Conservation (phyloP, 225 moss, liverwort and hornwort genomes). For the Takakia lepidozioides region DNA sequence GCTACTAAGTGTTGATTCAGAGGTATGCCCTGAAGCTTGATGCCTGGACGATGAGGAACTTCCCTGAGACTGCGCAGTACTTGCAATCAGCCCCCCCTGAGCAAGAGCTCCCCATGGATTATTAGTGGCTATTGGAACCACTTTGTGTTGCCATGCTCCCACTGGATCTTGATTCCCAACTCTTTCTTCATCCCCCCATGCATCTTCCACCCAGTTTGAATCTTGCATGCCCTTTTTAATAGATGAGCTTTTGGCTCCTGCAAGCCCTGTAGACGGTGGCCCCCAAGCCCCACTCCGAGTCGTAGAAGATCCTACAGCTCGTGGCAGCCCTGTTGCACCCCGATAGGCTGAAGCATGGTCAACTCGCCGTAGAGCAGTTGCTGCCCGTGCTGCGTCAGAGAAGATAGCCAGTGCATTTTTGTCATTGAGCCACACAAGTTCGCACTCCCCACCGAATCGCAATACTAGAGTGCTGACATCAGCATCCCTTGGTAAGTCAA, state of each 20-base stretch:
- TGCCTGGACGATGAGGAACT: conserved; percentile 11
- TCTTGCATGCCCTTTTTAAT: conserved; percentile 59
- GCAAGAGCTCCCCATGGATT: conserved; percentile 82
- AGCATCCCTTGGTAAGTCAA: conserved; percentile 85
- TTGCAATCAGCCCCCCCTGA: not conserved
- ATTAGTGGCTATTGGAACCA: conserved; percentile 43
- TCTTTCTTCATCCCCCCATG: conserved; percentile 67
- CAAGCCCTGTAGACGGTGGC: conserved; percentile 17
- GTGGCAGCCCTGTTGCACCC: conserved; percentile 71
- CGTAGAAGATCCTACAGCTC: conserved; percentile 34
- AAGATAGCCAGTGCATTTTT: conserved; percentile 90
- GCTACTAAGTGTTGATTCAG: conserved; percentile 1
- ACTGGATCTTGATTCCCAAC: conserved; percentile 29
- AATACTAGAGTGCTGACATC: conserved; percentile 85
- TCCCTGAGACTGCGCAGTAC: conserved; percentile 18
- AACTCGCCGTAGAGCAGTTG: conserved; percentile 82
- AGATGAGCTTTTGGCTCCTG: conserved; percentile 25
- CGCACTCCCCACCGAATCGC: conserved; percentile 95
- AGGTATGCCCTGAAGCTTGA: not conserved
- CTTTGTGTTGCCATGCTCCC: conserved; percentile 79
- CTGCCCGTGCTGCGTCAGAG: conserved; percentile 72
- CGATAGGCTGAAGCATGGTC: conserved; percentile 83
- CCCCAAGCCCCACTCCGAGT: conserved; percentile 55
- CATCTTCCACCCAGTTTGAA: conserved; percentile 91
- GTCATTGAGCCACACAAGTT: conserved; percentile 96